Evolutionary conservation across 2,329 filamentous ascomycete species (phyloP), one percentile per base, ranked within the genome.

Genomic region (Penicillium hordei): DNA sequence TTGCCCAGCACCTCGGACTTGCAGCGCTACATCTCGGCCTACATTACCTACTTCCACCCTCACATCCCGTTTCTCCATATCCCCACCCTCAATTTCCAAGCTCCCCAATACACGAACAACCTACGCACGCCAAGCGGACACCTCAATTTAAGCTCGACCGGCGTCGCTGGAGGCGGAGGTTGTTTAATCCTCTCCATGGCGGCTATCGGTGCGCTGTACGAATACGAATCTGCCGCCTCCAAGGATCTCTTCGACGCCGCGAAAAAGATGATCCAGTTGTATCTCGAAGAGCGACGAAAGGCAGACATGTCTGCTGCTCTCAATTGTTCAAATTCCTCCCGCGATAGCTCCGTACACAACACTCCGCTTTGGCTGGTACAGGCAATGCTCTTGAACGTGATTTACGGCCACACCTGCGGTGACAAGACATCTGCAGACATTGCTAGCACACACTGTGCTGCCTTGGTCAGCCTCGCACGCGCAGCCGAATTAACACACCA

Each of bases 11-110:
- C 91, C 34, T 82, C 85, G 70, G 91, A 97, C 72, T 85, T 97
- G 61, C 92, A 95, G 74, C 89, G 91, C 72, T 97, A 93, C 75
- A 90, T 97, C 61, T 87, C 87, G 63, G 89, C 93, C 59, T 97
- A 97, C 76, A 86, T 97, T 68, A 87, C 87, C 63, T 96, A 91
- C 73, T 96, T 96, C 75, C 93, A 97, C 71, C 93, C 93, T 23
- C 93, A 97, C 73, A 77, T 96, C 60, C 93, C 94, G n/a, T 96
- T 97, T 75, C 80, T 96, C 60, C 93, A 97, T 76, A 86, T 96
- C 65, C 88, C 93, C 52, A 96, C 93, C 17, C 81, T 97, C 62
- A 92, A 92, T 42, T 97, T 97, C 77, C 91, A 96, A 69, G 85
- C 90, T 51, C 83, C 89, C 51, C 82, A 89, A 46, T 86, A 86